A percentile compares a stretch with the other conserved stretches of the same genome.
Evolutionary conservation across 2,329 filamentous ascomycete genomes (phyloP).

Genomic region (Elsinoe ampelina): DNA sequence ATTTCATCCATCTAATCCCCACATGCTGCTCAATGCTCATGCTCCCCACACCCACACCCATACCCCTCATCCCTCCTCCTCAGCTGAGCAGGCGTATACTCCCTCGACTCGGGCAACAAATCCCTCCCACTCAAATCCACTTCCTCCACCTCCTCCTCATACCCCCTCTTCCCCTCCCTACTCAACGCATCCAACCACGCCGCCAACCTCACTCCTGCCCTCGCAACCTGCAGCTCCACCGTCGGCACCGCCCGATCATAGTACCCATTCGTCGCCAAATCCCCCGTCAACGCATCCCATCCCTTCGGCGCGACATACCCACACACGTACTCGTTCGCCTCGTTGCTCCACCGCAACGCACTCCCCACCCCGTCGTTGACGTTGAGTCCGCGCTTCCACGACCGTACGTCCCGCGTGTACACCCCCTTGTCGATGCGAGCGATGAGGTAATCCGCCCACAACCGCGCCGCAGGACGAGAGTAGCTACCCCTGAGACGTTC

Average conservation of each 20-base stretch:
- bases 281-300: conserved; percentile 27
- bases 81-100: conserved; percentile 20
- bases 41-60: conserved; percentile 17
- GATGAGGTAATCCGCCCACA: conserved; percentile 32
- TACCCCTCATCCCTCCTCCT: conserved; percentile 20
- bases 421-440: conserved; percentile 30
- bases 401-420: conserved; percentile 25
- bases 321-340: conserved; percentile 36
- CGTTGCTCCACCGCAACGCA: conserved; percentile 35
- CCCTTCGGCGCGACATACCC: conserved; percentile 34
- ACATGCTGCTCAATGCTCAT: conserved; percentile 20
- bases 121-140: conserved; percentile 10
- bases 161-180: background rate
- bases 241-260: conserved; percentile 30
- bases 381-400: conserved; percentile 32
- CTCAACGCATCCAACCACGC: conserved; percentile 30
- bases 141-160: background rate
- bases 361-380: conserved; percentile 28
- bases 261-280: conserved; percentile 26
- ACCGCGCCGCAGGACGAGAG: conserved; percentile 28
- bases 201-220: conserved; percentile 31
- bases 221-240: conserved; percentile 36
- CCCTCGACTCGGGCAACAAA: conserved; percentile 17
- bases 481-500: conserved; percentile 35
- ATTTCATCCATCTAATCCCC: background rate